Base-by-base conservation (phyloP, 352 stramenopile genomes). In the Globisporangium yorkense region DNA sequence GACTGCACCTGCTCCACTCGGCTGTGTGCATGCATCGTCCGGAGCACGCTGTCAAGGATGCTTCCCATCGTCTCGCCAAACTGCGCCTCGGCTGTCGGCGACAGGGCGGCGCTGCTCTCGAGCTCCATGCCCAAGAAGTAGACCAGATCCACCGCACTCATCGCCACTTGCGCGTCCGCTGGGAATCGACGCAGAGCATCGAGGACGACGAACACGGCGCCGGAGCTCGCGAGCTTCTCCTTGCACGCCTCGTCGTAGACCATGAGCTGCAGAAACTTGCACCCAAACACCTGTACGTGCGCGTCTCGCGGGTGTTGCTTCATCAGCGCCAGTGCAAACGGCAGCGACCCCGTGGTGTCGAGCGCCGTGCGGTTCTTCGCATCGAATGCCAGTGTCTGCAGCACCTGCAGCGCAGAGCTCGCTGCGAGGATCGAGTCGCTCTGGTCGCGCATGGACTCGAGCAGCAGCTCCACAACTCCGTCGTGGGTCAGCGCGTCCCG, bases 211-310 rank as follows among this genome's bases (percentile, higher is more conserved):
- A 61, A 41, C 1, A 92, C 45, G 0, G 76, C 74, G 1, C 67
- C 46, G 12, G 63, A 41, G 3, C 65, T 49, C n/a, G 66, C 33
- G n/a, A 90, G 75, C 2, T 59, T 57, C 13, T 75, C 58, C 56
- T 82, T 90, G 29, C 68, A 67, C 10, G 71, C 59, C 15, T 88
- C 72, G 46, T 90, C 82, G 29, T 84, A 75, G 7, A 67, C 65
- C 72, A 92, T 85, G 39, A 77, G 70, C 62, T 86, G 80, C 2
- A 92, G 63, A 33, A 92, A 86, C 48, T 84, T 82, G 59, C 76
- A 88, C 6, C 74, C 72, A 51, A 63, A 70, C 1, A 81, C 45
- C 49, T 88, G 78, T 5, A 89, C 63, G 0, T 56, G 46, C 18
- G 72, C 55, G 5, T 76, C 67, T 0, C 21, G 62, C 0, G 49